phyloP scores from a whole-genome alignment of 2,329 filamentous ascomycete species.

The Biscogniauxia sp. region DNA sequence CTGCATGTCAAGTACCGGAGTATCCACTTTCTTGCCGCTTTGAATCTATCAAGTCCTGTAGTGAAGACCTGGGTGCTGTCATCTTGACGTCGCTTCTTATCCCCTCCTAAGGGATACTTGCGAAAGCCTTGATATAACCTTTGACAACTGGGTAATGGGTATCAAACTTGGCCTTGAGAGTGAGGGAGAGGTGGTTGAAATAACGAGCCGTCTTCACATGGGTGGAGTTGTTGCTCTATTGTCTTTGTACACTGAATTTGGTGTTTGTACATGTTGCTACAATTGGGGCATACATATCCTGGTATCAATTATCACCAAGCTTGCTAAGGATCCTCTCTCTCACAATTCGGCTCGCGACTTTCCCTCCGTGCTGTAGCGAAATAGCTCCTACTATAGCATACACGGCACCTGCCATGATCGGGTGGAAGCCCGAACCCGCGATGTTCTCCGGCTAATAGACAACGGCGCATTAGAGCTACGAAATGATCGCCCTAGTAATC shows the following conservation, averaged over 20 bases:
- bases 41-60: too few relatives aligned
- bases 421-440: conserved; percentile 67
- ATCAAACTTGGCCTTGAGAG: too few relatives aligned
- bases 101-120: too few relatives aligned
- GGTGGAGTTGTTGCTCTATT: conserved; percentile 16
- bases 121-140: too few relatives aligned
- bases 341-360: conserved; percentile 70
- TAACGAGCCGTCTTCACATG: not conserved
- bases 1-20: too few relatives aligned
- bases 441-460: conserved; percentile 60
- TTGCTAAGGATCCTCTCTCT: conserved; percentile 69
- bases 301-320: conserved; percentile 20
- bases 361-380: conserved; percentile 81
- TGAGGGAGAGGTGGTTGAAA: not conserved
- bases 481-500: too few relatives aligned
- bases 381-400: conserved; percentile 87
- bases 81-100: too few relatives aligned
- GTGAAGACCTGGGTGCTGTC: too few relatives aligned
- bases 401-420: conserved; percentile 73
- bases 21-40: too few relatives aligned
- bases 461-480: not conserved
- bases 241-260: conserved; percentile 21
- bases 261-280: conserved; percentile 28
- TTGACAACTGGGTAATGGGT: too few relatives aligned
- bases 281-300: conserved; percentile 1